Percentiles rank a stretch among this genome's conserved stretches.
Evolutionary conservation across 140 eudicot genomes (phyloP).

Genomic region (Anethum foeniculum): DNA sequence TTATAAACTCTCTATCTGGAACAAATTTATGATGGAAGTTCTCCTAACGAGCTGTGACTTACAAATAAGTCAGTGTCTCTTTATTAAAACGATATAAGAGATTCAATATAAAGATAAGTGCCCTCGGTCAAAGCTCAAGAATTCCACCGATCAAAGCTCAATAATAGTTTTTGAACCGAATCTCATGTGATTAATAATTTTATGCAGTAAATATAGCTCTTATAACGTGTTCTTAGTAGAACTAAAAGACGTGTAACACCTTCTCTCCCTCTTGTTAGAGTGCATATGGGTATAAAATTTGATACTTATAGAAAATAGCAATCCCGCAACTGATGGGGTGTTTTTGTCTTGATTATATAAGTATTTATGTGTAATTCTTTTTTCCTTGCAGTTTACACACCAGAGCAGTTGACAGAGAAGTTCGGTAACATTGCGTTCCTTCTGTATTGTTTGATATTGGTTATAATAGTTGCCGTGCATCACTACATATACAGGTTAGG

Average conservation of each 20-base stretch:
- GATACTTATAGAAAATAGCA: background rate
- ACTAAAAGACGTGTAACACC: background rate
- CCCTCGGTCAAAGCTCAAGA: background rate
- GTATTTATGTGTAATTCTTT: background rate
- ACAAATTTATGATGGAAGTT: background rate
- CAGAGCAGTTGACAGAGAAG: conserved; percentile 92
- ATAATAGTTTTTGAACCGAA: background rate
- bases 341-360: background rate
- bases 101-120: background rate
- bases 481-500: conserved; percentile 78
- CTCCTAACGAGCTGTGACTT: background rate
- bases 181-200: background rate
- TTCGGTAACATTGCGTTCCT: conserved; percentile 76
- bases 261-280: background rate
- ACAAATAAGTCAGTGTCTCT: background rate
- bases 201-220: background rate
- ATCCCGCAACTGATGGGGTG: too few relatives aligned
- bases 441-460: conserved; percentile 68
- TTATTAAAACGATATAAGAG: background rate
- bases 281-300: background rate
- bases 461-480: conserved; percentile 56
- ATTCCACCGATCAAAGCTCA: background rate
- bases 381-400: conserved; percentile 68
- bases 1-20: background rate
- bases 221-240: background rate